Evolutionary conservation across 352 stramenopile genomes (phyloP), one percentile per base, ranked within the genome.

Genomic region (Lagenidium sp.): DNA sequence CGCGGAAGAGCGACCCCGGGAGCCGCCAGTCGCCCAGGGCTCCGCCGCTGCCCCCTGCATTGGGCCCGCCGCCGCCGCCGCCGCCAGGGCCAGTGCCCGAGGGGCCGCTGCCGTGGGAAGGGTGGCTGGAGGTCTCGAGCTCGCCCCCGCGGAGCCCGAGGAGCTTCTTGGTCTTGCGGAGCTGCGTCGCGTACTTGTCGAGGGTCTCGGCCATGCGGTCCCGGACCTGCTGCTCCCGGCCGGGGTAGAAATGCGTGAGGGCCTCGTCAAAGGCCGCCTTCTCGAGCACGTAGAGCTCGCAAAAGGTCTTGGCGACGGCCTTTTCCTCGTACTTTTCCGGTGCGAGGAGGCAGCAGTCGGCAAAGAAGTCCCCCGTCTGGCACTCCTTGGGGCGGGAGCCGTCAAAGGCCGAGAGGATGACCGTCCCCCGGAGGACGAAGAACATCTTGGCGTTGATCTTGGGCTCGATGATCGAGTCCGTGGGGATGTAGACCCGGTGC

Each of bases 401-500:
- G 19, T 85, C 60, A 22, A 82, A 82, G 15, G 59, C 63, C 1
- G 64, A 70, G 1, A 83, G 31, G 7, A 64, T 28, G 8, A 86
- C 72, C 0, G 60, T 65, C 6, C 75, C 75, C 2, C 67, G 69
- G 24, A 82, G 72, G 2, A 85, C 67, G 22, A 87, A 87, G 41
- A 83, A 87, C 75, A 85, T 85, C 35, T 78, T 65, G 21, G 69
- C 61, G 29, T 83, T 87, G 36, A 84, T 65, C 28, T 85, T 87
- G 11, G 68, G 62, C 37, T 85, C 68, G 18, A 82, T 85, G 36
- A 87, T 82, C 20, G 55, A 63, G 22, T 87, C 71, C 13, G 43
- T 42, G 8, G 75, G 75, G 1, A 72, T 75, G 31, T 85, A 85
- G 3, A 83, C 70, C 20, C 56, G 55, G 32, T 71, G 66, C 3